Percentiles rank a stretch among this genome's conserved stretches.
Conservation (phyloP, 495 filamentous ascomycete genomes). For the Paragyromitra xinjiangensis region DNA sequence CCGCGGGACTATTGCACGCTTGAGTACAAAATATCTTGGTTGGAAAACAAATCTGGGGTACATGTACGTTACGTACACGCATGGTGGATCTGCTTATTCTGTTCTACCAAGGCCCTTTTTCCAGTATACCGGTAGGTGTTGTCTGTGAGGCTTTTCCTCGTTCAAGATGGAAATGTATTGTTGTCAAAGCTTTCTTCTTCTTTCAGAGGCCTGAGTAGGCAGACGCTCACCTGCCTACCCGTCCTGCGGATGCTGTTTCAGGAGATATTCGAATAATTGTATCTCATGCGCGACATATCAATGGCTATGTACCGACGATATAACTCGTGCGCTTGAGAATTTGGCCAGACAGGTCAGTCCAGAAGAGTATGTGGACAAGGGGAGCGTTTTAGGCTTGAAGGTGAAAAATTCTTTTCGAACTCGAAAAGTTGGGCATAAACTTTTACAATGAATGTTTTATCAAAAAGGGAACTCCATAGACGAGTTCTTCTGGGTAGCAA, state of each 20-base stretch:
- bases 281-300: conserved; percentile 40
- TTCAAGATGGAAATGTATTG: not conserved
- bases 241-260: conserved; percentile 21
- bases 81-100: not conserved
- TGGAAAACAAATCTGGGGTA: conserved; percentile 44
- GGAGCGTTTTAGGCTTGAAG: conserved; percentile 7
- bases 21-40: not conserved
- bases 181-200: not conserved
- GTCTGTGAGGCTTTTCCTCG: not conserved
- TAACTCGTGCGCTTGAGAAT: conserved; percentile 44
- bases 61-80: conserved; percentile 51
- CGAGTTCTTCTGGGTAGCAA: not conserved
- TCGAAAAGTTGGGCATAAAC: too few species aligned
- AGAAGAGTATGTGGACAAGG: conserved; percentile 13
- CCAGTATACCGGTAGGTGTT: not conserved
- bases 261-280: conserved; percentile 37
- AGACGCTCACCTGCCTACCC: conserved; percentile 29
- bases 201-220: not conserved
- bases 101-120: not conserved
- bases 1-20: conserved; percentile 10
- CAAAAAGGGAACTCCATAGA: not conserved
- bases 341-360: not conserved
- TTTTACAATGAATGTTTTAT: not conserved
- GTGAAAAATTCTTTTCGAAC: conserved; percentile 5
- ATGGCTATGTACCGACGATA: conserved; percentile 26